A percentile compares a stretch with the other conserved stretches of the same genome.
Conservation (phyloP, 2,329 filamentous ascomycete genomes). For the Aspergillus luchuensis region DNA sequence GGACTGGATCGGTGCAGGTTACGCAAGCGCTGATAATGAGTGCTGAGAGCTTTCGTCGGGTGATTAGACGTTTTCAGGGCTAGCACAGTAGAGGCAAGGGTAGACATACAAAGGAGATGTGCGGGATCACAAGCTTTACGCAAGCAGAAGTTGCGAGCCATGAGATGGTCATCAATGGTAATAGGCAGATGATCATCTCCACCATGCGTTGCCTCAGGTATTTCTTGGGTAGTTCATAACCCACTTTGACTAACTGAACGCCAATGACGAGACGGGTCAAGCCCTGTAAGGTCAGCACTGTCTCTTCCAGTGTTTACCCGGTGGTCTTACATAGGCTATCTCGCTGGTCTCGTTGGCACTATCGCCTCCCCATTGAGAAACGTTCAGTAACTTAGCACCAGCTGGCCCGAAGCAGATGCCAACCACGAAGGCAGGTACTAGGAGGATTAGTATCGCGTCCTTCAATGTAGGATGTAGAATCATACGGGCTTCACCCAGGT, state of each 20-base stretch:
- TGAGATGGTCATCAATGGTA: slow-evolving; percentile 65
- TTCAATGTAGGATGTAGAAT: neutral
- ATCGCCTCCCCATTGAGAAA: slow-evolving; percentile 41
- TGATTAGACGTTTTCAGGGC: neutral
- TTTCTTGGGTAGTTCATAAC: slow-evolving; percentile 62
- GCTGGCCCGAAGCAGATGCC: slow-evolving; percentile 60
- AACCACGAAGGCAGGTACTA: slow-evolving; percentile 58
- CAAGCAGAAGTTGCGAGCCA: slow-evolving; percentile 62
- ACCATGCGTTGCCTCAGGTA: slow-evolving; percentile 55
- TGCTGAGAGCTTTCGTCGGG: slow-evolving; percentile 47
- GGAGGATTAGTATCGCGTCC: slow-evolving; percentile 5
- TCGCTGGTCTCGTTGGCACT: slow-evolving; percentile 37
- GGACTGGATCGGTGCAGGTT: slow-evolving; percentile 63
- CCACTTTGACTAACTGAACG: slow-evolving; percentile 64
- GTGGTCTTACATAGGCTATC: slow-evolving; percentile 44
- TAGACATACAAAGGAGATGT: slow-evolving; percentile 48
- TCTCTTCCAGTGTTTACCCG: neutral
- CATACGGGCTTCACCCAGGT: slow-evolving; percentile 45
- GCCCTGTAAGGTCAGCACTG: slow-evolving; percentile 34
- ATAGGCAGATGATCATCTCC: slow-evolving; percentile 57
- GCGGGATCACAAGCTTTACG: slow-evolving; percentile 58
- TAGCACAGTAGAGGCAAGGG: neutral
- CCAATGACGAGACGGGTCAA: slow-evolving; percentile 63
- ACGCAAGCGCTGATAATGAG: slow-evolving; percentile 63
- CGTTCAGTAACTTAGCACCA: slow-evolving; percentile 55